phyloP scores from a whole-genome alignment of 768 basidiomycete genomes.

The Infundibulicybe gibba region DNA sequence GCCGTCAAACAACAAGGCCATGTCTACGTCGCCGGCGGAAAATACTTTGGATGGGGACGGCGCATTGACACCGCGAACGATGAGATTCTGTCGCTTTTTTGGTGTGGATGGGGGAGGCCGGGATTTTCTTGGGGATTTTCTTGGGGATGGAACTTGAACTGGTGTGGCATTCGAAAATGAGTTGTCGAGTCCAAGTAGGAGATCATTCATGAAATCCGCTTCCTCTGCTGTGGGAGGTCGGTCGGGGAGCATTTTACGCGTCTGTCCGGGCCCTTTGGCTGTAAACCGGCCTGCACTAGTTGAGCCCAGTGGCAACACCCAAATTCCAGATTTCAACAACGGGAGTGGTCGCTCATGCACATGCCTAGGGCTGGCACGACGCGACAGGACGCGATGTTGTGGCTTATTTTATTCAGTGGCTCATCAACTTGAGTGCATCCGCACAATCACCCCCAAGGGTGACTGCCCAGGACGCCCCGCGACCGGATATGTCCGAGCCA shows the following conservation, averaged over 20 bases:
- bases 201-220: constrained; percentile 47
- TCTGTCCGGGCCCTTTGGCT: no score
- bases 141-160: constrained; percentile 30
- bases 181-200: constrained; percentile 48
- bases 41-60: constrained; percentile 18
- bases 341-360: no score
- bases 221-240: constrained; percentile 42
- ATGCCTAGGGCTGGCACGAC: no score
- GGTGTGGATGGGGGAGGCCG: neutral
- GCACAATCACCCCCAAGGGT: no score
- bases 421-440: no score
- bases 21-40: constrained; percentile 34
- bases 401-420: no score
- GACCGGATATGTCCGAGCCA: no score
- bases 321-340: no score
- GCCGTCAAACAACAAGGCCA: constrained; percentile 53
- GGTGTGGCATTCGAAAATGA: constrained; percentile 41
- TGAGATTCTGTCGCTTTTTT: neutral
- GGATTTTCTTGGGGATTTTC: constrained; percentile 7
- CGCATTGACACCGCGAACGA: neutral
- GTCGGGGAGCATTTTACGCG: constrained; percentile 27
- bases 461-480: no score
- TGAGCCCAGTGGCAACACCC: no score
- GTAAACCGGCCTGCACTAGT: no score
- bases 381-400: no score